These are phyloP conservation scores for Xylaria arbuscula DNA, from an alignment of 2,329 filamentous ascomycete species.

Conservation along the genomic window DNA sequence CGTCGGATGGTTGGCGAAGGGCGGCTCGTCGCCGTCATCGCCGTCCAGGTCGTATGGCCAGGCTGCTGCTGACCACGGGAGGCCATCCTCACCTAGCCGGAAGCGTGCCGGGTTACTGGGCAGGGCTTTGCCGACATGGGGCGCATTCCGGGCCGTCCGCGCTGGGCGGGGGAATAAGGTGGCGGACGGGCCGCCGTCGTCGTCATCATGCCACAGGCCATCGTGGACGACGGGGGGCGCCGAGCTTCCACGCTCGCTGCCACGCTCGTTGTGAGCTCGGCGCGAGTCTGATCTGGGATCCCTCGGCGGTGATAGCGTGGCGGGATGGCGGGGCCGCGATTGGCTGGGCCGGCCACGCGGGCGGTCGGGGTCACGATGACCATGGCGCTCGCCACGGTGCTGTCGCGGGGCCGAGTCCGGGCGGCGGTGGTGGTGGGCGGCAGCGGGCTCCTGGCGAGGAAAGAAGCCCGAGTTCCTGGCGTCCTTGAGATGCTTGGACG, in stretches of 20 bases:
- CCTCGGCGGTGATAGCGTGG: constrained; percentile 33
- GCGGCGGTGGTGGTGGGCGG: constrained; percentile 44
- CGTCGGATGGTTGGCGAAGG: constrained; percentile 43
- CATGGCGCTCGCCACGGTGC: constrained; percentile 34
- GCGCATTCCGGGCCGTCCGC: constrained; percentile 38
- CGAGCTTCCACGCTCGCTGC: constrained; percentile 61
- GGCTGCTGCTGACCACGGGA: constrained; percentile 59
- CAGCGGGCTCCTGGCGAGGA: constrained; percentile 56
- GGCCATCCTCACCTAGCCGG: constrained; percentile 59
- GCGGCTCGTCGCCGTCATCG: constrained; percentile 38
- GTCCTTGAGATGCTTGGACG: constrained; percentile 57
- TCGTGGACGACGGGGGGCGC: constrained; percentile 61
- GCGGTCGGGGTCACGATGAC: constrained; percentile 39
- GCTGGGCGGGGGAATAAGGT: constrained; percentile 45
- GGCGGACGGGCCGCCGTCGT: constrained; percentile 48
- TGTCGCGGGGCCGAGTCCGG: constrained; percentile 36
- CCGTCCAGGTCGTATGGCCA: constrained; percentile 51
- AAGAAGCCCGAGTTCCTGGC: constrained; percentile 55
- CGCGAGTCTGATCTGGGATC: constrained; percentile 42
- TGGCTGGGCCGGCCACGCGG: constrained; percentile 36
- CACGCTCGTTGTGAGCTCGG: constrained; percentile 56
- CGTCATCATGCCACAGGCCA: constrained; percentile 59
- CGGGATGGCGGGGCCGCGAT: constrained; percentile 13
- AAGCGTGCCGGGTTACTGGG: constrained; percentile 55
- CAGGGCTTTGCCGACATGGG: constrained; percentile 56